Conservation (phyloP, 208 protist species). For the Histomonas meleagridis region DNA sequence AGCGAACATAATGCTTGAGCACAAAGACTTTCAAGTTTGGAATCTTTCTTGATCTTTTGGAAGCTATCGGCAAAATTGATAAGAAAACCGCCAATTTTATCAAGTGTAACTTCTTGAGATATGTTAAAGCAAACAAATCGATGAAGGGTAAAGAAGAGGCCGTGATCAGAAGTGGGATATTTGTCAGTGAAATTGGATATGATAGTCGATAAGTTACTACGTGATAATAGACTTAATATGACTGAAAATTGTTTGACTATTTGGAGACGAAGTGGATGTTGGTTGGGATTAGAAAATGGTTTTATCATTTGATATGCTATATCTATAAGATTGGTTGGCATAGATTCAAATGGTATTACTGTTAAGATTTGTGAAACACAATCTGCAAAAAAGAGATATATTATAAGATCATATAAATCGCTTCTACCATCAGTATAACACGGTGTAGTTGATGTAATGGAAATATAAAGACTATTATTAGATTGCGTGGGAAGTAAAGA, state of each 20-base stretch:
- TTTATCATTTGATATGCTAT: background rate
- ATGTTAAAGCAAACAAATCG: background rate
- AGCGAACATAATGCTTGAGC: background rate
- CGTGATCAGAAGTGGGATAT: background rate
- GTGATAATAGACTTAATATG: background rate
- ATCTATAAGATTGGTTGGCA: background rate
- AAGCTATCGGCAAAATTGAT: background rate
- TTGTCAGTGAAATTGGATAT: background rate
- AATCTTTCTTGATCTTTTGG: background rate
- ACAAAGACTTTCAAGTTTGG: background rate
- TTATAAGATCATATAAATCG: background rate
- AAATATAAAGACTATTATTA: background rate
- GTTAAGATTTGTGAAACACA: slow-evolving; percentile 26
- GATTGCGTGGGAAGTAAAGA: background rate
- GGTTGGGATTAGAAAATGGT: background rate
- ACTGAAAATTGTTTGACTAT: slow-evolving; percentile 31
- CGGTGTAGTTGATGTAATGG: background rate
- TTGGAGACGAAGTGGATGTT: background rate
- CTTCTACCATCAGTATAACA: background rate
- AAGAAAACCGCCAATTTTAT: background rate
- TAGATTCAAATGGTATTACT: no score
- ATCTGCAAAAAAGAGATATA: slow-evolving; percentile 18
- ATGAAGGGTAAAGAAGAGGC: background rate
- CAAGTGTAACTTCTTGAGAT: background rate
- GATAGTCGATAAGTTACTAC: background rate